These are phyloP conservation scores for Phytophthora fragariaefolia DNA, from an alignment of 352 stramenopile genomes.

Conservation along the genomic window DNA sequence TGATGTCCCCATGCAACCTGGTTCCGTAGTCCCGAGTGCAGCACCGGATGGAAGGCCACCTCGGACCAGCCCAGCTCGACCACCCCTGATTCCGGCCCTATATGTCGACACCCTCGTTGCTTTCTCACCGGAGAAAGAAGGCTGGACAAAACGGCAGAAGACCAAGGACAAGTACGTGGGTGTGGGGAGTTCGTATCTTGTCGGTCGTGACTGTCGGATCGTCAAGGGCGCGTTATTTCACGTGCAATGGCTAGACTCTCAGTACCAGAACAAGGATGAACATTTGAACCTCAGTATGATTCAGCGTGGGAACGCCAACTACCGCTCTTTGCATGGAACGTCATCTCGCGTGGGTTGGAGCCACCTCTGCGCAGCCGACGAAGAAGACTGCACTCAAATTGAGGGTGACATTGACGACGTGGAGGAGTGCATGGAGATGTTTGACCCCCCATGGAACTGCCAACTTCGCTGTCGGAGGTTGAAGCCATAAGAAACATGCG, in stretches of 20 bases:
- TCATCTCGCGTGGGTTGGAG: neutral
- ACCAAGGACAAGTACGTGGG: too few species aligned
- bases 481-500: too few species aligned
- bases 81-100: constrained; percentile 2
- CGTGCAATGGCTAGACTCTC: constrained; percentile 15
- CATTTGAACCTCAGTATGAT: too few species aligned
- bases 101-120: constrained; percentile 13
- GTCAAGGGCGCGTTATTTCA: constrained; percentile 12
- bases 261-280: constrained; percentile 14
- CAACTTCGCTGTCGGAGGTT: constrained; percentile 5
- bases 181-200: constrained; percentile 8
- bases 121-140: constrained; percentile 18
- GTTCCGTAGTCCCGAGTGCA: too few species aligned
- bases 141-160: too few species aligned
- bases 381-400: constrained; percentile 1
- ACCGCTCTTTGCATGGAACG: constrained; percentile 7
- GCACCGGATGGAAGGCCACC: too few species aligned
- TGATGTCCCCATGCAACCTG: too few species aligned
- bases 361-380: neutral
- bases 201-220: too few species aligned
- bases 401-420: too few species aligned
- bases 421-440: too few species aligned
- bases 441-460: neutral
- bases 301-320: too few species aligned
- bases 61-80: constrained; percentile 2